These are phyloP conservation scores for Boletus sp. DNA, from an alignment of 768 basidiomycete genomes.

Conservation along the genomic window DNA sequence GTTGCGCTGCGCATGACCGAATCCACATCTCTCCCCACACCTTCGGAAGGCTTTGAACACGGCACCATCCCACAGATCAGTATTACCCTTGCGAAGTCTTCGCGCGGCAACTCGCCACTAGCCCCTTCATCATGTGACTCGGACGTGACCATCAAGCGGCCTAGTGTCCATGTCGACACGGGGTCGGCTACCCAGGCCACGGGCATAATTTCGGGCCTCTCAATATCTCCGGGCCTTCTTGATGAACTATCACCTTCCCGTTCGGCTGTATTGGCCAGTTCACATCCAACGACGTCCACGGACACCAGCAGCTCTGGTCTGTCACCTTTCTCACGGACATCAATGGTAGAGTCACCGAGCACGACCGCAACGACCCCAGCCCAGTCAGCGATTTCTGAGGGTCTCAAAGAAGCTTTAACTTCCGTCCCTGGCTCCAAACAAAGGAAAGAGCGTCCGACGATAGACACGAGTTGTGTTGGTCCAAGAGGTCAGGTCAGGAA, in stretches of 20 bases:
- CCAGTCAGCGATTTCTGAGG: slow-evolving; percentile 21
- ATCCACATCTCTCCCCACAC: slow-evolving; percentile 14
- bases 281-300: slow-evolving; percentile 25
- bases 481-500: slow-evolving; percentile 30
- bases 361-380: slow-evolving; percentile 29
- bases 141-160: slow-evolving; percentile 23
- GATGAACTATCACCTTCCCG: slow-evolving; percentile 24
- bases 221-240: slow-evolving; percentile 12
- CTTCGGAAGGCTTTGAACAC: slow-evolving; percentile 10
- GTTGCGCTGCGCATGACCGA: slow-evolving; percentile 11
- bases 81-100: slow-evolving; percentile 29
- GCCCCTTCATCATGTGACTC: slow-evolving; percentile 26
- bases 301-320: slow-evolving; percentile 23
- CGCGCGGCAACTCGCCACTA: slow-evolving; percentile 28
- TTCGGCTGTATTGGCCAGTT: slow-evolving; percentile 21
- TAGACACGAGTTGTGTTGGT: slow-evolving; percentile 32
- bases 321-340: slow-evolving; percentile 30
- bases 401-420: slow-evolving; percentile 5
- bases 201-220: slow-evolving; percentile 10
- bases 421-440: slow-evolving; percentile 20
- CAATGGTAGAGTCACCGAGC: slow-evolving; percentile 23
- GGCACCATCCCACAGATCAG: slow-evolving; percentile 29
- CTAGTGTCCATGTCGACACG: slow-evolving; percentile 30
- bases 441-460: slow-evolving; percentile 30
- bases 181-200: slow-evolving; percentile 22